Conservation (phyloP, 768 basidiomycete species). For the Collybia sordida region DNA sequence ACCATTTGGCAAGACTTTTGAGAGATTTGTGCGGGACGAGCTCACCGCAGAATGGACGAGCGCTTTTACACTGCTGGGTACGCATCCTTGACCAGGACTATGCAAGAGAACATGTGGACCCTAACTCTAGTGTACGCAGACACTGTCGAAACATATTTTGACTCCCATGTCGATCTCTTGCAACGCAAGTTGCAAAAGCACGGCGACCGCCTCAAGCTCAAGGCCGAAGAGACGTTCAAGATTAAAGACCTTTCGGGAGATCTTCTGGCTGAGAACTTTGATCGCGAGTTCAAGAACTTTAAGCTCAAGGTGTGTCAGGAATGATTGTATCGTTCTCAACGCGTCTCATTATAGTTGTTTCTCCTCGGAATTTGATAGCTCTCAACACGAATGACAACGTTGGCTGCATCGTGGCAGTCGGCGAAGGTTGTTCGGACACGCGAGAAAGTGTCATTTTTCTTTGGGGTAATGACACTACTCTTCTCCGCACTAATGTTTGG, state of each 20-base stretch:
- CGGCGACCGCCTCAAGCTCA: slow-evolving; percentile 77
- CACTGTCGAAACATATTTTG: slow-evolving; percentile 93
- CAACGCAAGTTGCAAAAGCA: slow-evolving; percentile 88
- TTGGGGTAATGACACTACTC: slow-evolving; percentile 89
- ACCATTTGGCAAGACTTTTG: slow-evolving; percentile 50
- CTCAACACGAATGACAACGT: slow-evolving; percentile 70
- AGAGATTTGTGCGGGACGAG: slow-evolving; percentile 75
- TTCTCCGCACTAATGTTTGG: slow-evolving; percentile 85
- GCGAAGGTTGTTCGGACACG: slow-evolving; percentile 82
- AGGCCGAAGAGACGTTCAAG: slow-evolving; percentile 81
- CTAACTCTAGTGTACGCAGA: slow-evolving; percentile 46
- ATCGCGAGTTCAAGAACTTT: slow-evolving; percentile 84
- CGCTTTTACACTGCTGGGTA: slow-evolving; percentile 86
- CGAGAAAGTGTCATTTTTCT: slow-evolving; percentile 89
- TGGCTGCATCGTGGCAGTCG: slow-evolving; percentile 90
- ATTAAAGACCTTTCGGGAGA: slow-evolving; percentile 65
- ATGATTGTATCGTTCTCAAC: background rate
- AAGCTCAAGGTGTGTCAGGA: slow-evolving; percentile 69
- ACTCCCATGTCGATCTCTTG: slow-evolving; percentile 81
- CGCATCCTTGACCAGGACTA: slow-evolving; percentile 16
- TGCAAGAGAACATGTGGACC: slow-evolving; percentile 20
- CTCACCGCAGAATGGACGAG: slow-evolving; percentile 67
- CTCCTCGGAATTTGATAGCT: slow-evolving; percentile 48
- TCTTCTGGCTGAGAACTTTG: slow-evolving; percentile 71
- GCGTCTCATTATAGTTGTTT: slow-evolving; percentile 7